Conservation (phyloP, 2,329 filamentous ascomycete genomes). For the Botrytis fragariae region DNA sequence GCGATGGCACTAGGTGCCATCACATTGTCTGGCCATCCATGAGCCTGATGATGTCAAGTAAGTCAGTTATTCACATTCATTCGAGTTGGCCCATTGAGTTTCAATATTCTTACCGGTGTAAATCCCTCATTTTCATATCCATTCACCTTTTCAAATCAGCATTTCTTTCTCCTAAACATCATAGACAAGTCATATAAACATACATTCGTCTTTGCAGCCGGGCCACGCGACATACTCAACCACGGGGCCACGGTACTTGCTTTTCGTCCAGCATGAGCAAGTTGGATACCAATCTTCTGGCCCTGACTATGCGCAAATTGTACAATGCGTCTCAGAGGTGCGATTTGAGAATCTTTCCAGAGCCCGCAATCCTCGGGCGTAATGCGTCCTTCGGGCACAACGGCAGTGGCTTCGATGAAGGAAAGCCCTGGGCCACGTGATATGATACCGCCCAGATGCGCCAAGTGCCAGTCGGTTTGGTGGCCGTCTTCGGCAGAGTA, state of each 20-base stretch:
- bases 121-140: neutral
- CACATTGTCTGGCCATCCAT: neutral
- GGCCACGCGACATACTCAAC: neutral
- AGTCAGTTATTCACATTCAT: neutral
- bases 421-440: neutral
- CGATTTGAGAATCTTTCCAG: neutral
- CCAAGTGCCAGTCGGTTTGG: neutral
- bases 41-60: neutral
- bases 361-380: neutral
- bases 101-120: neutral
- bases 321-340: neutral
- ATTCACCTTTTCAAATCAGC: neutral
- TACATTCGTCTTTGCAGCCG: neutral
- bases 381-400: neutral
- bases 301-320: neutral
- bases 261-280: neutral
- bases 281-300: neutral
- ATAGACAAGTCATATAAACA: neutral
- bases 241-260: neutral
- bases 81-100: neutral
- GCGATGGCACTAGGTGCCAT: neutral
- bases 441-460: neutral
- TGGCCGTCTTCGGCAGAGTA: neutral
- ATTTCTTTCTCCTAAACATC: neutral
- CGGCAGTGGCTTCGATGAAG: neutral